phyloP scores from a whole-genome alignment of 2,329 filamentous ascomycete species.

The Coniella vitis region DNA sequence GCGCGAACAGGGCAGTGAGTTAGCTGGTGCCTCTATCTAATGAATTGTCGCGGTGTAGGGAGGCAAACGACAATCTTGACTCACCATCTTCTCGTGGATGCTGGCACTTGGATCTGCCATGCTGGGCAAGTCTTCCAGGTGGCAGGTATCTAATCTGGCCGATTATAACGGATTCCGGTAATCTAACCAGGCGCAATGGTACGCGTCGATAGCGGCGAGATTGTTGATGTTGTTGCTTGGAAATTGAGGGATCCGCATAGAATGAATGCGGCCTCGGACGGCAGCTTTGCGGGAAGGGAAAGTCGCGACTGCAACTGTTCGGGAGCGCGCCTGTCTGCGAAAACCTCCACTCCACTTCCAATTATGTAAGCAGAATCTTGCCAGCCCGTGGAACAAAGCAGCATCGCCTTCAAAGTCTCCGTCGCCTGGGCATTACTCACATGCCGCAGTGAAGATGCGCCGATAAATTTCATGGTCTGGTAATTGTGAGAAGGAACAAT shows the following conservation, averaged over 20 bases:
- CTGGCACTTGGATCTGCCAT: constrained; percentile 28
- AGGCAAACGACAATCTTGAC: not conserved
- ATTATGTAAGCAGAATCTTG: constrained; percentile 9
- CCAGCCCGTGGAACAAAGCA: too few relatives aligned
- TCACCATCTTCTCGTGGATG: constrained; percentile 24
- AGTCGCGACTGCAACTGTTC: constrained; percentile 2
- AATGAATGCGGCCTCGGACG: not conserved
- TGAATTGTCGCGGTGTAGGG: not conserved
- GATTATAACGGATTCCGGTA: not conserved
- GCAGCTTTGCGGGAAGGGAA: constrained; percentile 1
- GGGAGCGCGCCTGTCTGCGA: not conserved
- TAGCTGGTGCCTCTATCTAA: constrained; percentile 26
- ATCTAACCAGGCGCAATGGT: not conserved
- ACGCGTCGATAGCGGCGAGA: not conserved
- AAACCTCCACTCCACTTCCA: not conserved
- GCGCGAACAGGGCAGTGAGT: constrained; percentile 16
- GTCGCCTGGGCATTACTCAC: too few relatives aligned
- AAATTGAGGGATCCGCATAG: constrained; percentile 11
- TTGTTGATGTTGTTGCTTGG: constrained; percentile 4
- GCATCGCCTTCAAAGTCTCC: too few relatives aligned
- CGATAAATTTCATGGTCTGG: not conserved
- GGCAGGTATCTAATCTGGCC: constrained; percentile 4
- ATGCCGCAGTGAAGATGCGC: too few relatives aligned
- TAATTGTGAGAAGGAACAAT: too few relatives aligned
- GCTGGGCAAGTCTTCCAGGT: constrained; percentile 14